phyloP scores from a whole-genome alignment of 73 alveolate species.

The Paramecium bursaria region DNA sequence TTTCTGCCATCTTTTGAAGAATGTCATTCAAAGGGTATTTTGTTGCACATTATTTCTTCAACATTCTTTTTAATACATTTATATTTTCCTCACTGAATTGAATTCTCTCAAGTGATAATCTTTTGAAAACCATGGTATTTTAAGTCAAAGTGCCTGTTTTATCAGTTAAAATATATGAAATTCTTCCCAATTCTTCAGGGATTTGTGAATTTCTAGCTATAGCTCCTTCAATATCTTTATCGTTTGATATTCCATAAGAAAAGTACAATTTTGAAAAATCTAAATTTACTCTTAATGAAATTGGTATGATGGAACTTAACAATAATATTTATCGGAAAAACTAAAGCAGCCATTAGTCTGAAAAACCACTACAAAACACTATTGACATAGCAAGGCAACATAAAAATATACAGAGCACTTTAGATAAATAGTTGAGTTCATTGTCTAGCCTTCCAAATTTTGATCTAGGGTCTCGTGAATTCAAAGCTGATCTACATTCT shows the following conservation, averaged over 20 bases:
- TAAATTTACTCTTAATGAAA: slow-evolving; percentile 89
- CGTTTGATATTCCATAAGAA: slow-evolving; percentile 80
- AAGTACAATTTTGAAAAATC: slow-evolving; percentile 90
- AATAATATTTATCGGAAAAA: slow-evolving; percentile 86
- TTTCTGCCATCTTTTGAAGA: slow-evolving; percentile 66
- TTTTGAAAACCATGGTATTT: slow-evolving; percentile 93
- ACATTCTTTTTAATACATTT: slow-evolving; percentile 76
- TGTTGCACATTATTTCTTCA: slow-evolving; percentile 73
- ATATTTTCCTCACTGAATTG: slow-evolving; percentile 79
- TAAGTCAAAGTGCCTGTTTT: slow-evolving; percentile 96
- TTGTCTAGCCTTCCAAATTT: slow-evolving; percentile 88
- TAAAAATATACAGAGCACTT: slow-evolving; percentile 82
- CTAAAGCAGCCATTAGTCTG: slow-evolving; percentile 76
- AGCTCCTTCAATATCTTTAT: slow-evolving; percentile 87
- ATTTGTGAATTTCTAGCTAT: slow-evolving; percentile 88
- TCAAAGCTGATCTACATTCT: slow-evolving; percentile 89
- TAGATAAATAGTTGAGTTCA: slow-evolving; percentile 84
- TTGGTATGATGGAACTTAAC: slow-evolving; percentile 90
- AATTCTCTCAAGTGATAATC: slow-evolving; percentile 81
- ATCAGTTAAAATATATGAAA: slow-evolving; percentile 86
- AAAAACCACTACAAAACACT: slow-evolving; percentile 80
- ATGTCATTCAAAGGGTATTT: slow-evolving; percentile 79
- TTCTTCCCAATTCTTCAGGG: slow-evolving; percentile 96
- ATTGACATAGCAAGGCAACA: slow-evolving; percentile 78
- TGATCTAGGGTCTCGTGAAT: slow-evolving; percentile 83